Evolutionary conservation across 495 filamentous ascomycete species (phyloP).

Genomic region (Stereocaulon alpinum): DNA sequence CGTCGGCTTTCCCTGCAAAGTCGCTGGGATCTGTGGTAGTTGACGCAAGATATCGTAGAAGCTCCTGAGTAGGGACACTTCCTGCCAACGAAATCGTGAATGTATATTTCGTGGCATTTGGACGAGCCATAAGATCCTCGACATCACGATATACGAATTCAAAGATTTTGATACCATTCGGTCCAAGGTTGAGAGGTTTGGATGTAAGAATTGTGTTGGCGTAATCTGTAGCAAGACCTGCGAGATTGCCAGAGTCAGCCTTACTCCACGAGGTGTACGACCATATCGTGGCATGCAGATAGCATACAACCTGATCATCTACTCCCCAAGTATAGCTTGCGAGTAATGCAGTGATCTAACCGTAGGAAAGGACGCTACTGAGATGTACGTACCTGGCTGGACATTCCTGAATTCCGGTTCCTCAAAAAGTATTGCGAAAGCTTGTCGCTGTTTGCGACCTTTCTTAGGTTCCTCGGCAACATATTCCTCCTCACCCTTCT

Average conservation of each 20-base stretch:
- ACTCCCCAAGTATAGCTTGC: too few species aligned
- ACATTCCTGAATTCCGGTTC: not conserved
- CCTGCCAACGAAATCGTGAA: constrained; percentile 10
- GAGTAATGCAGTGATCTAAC: too few species aligned
- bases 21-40: constrained; percentile 38
- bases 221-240: constrained; percentile 8
- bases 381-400: not conserved
- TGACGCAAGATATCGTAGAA: constrained; percentile 33
- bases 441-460: constrained; percentile 4
- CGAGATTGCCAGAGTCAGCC: too few species aligned
- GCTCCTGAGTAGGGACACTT: constrained; percentile 1
- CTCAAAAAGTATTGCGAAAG: constrained; percentile 16
- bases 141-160: constrained; percentile 3
- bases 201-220: constrained; percentile 2
- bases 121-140: constrained; percentile 3
- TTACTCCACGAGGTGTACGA: too few species aligned
- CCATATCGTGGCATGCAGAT: too few species aligned
- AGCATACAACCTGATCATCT: too few species aligned
- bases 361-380: too few species aligned
- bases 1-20: constrained; percentile 36
- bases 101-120: constrained; percentile 4
- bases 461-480: not conserved
- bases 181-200: constrained; percentile 4
- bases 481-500: not conserved
- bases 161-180: not conserved